These are phyloP conservation scores for Fagus crenata DNA, from an alignment of 306 rosid genomes.

Conservation along the genomic window DNA sequence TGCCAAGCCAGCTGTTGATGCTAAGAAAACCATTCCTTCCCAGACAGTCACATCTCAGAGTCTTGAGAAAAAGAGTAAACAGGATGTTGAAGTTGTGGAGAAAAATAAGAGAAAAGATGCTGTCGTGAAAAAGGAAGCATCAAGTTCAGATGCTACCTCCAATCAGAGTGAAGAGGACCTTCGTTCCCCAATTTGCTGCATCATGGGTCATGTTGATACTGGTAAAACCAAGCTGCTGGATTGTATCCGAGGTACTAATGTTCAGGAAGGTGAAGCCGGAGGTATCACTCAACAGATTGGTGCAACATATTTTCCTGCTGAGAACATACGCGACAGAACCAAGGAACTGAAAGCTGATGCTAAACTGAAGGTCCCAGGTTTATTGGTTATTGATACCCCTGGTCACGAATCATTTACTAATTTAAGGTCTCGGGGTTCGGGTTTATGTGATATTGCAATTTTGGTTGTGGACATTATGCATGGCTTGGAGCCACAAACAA, in stretches of 20 bases:
- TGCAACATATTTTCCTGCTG: conserved; percentile 93
- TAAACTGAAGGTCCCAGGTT: conserved; percentile 81
- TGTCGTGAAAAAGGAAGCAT: conserved; percentile 30
- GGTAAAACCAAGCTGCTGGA: conserved; percentile 96
- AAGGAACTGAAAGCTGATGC: conserved; percentile 97
- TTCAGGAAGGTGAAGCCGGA: conserved; percentile 98
- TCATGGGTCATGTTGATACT: conserved; percentile 98
- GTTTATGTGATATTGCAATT: conserved; percentile 92
- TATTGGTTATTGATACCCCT: conserved; percentile 94
- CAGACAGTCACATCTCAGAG: conserved; percentile 39
- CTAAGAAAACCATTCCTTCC: conserved; percentile 42
- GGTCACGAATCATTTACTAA: conserved; percentile 93
- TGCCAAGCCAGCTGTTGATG: conserved; percentile 37
- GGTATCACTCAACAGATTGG: conserved; percentile 99
- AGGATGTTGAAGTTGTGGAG: conserved; percentile 36
- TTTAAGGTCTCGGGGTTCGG: conserved; percentile 91
- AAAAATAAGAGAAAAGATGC: conserved; percentile 40
- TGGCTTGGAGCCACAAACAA: conserved; percentile 93
- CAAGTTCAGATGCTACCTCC: conserved; percentile 37
- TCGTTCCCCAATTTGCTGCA: conserved; percentile 97
- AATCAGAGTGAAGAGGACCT: conserved; percentile 64
- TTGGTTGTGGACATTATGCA: conserved; percentile 98
- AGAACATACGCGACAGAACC: conserved; percentile 89
- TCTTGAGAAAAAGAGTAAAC: conserved; percentile 41
- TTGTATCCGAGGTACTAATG: conserved; percentile 91